Evolutionary conservation across 106 monocot species (phyloP).

Genomic region (Allium sativum): DNA sequence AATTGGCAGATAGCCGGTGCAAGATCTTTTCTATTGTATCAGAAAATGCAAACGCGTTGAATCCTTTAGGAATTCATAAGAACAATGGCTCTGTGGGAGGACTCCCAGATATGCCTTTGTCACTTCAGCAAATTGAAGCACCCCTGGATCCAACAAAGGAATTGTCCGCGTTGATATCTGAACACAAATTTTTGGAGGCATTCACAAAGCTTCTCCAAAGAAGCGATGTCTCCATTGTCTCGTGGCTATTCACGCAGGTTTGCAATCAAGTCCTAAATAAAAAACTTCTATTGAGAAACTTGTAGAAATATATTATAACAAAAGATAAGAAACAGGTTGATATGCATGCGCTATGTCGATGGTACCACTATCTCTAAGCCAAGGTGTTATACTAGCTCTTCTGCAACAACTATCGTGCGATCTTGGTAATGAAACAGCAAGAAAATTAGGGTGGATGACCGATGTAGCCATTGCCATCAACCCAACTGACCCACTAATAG

Average conservation of each 20-base stretch:
- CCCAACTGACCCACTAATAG: slow-evolving; percentile 48
- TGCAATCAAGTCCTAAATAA: background rate
- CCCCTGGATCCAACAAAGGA: slow-evolving; percentile 81
- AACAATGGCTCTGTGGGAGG: slow-evolving; percentile 40
- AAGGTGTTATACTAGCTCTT: slow-evolving; percentile 61
- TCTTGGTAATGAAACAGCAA: slow-evolving; percentile 33
- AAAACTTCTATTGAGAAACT: background rate
- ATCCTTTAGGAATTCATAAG: slow-evolving; percentile 41
- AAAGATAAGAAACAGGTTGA: slow-evolving; percentile 36
- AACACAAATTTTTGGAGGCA: slow-evolving; percentile 81
- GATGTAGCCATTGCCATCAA: slow-evolving; percentile 47
- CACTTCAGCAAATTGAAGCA: slow-evolving; percentile 46
- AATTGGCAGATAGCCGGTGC: slow-evolving; percentile 63
- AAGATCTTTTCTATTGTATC: slow-evolving; percentile 53
- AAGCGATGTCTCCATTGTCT: slow-evolving; percentile 86
- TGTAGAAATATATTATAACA: background rate
- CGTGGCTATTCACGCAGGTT: slow-evolving; percentile 96
- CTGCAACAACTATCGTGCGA: slow-evolving; percentile 68
- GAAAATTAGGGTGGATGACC: slow-evolving; percentile 65
- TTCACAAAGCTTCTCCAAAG: slow-evolving; percentile 88
- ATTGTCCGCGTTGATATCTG: slow-evolving; percentile 59
- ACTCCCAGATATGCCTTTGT: slow-evolving; percentile 37
- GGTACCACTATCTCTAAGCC: slow-evolving; percentile 39
- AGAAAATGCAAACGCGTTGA: slow-evolving; percentile 38
- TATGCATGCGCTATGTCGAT: slow-evolving; percentile 40